These are phyloP conservation scores for Neurospora intermedia DNA, from an alignment of 495 filamentous ascomycete genomes.

Conservation along the genomic window DNA sequence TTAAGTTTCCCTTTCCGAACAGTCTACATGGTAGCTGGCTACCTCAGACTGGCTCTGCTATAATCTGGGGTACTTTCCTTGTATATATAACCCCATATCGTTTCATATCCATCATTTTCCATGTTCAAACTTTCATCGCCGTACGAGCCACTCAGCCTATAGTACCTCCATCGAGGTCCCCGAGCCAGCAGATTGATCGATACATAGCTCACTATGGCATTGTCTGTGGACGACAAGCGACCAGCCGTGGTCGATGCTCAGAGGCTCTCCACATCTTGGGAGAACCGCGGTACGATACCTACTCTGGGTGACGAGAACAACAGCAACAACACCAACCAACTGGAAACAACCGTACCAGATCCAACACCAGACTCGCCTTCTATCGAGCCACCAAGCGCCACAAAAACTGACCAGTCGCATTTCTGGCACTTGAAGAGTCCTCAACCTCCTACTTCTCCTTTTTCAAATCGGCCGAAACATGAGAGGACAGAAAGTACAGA, in stretches of 20 bases:
- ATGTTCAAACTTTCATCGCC: not conserved
- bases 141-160: not conserved
- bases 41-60: not conserved
- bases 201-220: not conserved
- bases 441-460: not conserved
- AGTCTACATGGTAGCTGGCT: not conserved
- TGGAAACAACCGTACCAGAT: not conserved
- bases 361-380: not conserved
- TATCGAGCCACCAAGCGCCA: not conserved
- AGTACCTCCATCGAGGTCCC: not conserved
- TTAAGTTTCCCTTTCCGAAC: not conserved
- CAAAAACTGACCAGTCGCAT: not conserved
- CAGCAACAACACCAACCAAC: not conserved
- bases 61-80: not conserved
- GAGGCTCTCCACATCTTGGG: not conserved
- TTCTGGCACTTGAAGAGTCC: not conserved
- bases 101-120: not conserved
- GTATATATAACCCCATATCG: not conserved
- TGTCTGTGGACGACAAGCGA: not conserved
- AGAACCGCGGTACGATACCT: not conserved
- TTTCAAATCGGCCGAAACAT: not conserved
- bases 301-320: not conserved
- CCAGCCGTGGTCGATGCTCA: not conserved
- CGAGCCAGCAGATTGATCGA: not conserved
- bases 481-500: not conserved